Conservation (phyloP, 345 rosid genomes). For the Boechera retrofracta region DNA sequence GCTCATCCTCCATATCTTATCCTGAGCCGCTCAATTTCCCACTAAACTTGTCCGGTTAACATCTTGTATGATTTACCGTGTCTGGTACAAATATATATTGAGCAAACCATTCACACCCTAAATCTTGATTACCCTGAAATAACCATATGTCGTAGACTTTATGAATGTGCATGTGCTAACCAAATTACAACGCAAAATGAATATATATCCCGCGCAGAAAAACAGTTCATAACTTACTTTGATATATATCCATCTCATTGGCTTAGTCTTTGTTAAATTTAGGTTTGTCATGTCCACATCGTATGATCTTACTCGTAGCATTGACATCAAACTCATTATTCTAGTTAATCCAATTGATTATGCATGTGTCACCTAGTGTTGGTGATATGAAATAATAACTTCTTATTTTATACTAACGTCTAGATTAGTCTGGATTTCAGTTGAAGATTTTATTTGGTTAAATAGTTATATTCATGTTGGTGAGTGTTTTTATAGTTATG, state of each 20-base stretch:
- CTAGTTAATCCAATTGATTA: not conserved
- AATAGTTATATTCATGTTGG: not conserved
- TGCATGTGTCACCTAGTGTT: not conserved
- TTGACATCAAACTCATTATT: not conserved
- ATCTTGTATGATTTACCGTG: constrained; percentile 2
- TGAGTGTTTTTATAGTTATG: not conserved
- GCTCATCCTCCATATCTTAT: constrained; percentile 29
- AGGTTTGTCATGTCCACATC: not conserved
- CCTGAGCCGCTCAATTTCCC: constrained; percentile 18
- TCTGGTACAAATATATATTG: not conserved
- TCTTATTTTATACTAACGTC: not conserved
- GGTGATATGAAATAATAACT: not conserved
- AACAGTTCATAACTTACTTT: not conserved
- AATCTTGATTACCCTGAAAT: not conserved
- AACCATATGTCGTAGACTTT: not conserved
- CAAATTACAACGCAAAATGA: not conserved
- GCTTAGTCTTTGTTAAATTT: not conserved
- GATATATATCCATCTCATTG: not conserved
- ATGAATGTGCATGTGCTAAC: not conserved
- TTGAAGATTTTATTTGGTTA: not conserved
- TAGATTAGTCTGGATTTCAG: not conserved
- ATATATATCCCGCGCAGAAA: not conserved
- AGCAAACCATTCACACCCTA: not conserved
- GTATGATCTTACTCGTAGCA: not conserved
- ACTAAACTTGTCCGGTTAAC: constrained; percentile 16